Evolutionary conservation across 768 basidiomycete species (phyloP).

Genomic region (Cystofilobasidium ferigula): DNA sequence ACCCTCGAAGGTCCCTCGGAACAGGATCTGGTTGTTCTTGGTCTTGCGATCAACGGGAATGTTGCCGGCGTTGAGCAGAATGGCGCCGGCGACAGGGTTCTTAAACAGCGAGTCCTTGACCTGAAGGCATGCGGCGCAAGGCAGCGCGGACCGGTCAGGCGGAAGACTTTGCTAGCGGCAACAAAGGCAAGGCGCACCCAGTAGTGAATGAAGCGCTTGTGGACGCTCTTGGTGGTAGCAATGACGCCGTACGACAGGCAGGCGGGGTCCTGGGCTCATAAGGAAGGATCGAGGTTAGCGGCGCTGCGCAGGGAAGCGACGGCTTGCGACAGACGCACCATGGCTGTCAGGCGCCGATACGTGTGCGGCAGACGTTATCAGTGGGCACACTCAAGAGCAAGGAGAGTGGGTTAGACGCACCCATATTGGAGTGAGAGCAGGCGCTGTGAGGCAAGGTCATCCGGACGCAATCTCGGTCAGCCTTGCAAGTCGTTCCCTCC

Average conservation of each 20-base stretch:
- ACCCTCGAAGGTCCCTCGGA: conserved; percentile 73
- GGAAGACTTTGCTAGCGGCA: too few relatives aligned
- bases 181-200: conserved; percentile 32
- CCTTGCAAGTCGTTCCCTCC: too few relatives aligned
- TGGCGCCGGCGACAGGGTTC: conserved; percentile 55
- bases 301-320: conserved; percentile 24
- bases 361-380: conserved; percentile 26
- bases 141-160: too few relatives aligned
- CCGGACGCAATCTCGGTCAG: not conserved
- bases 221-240: conserved; percentile 12
- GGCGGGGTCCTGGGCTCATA: conserved; percentile 16
- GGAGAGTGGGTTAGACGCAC: conserved; percentile 66
- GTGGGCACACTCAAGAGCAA: conserved; percentile 61
- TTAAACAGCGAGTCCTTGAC: conserved; percentile 83
- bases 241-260: conserved; percentile 25
- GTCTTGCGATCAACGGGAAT: conserved; percentile 70
- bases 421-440: conserved; percentile 90
- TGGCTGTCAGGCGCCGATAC: conserved; percentile 27
- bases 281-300: not conserved
- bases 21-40: conserved; percentile 78
- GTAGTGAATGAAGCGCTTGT: conserved; percentile 58
- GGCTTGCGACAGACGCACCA: not conserved
- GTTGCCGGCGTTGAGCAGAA: conserved; percentile 76
- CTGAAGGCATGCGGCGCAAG: conserved; percentile 42
- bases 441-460: conserved; percentile 43